These are phyloP conservation scores for Backusella psychrophila DNA, from an alignment of 192 early-diverging fungal genomes.

Conservation along the genomic window DNA sequence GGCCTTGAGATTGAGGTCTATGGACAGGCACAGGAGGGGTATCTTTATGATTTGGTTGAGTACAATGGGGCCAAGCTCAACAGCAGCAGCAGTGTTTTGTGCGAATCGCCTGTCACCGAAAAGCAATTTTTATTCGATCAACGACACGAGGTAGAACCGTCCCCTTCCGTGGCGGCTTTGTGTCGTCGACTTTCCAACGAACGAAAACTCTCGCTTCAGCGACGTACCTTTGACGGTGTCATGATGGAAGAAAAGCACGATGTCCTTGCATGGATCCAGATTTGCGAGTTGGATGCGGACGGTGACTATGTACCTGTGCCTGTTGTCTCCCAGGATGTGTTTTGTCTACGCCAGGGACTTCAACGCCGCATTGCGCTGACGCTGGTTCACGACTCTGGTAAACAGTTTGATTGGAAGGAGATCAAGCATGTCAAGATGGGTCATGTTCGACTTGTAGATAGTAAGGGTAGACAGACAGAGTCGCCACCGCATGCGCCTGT, in stretches of 20 bases:
- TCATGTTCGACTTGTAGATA: constrained; percentile 48
- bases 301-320: constrained; percentile 64
- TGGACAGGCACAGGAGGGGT: constrained; percentile 35
- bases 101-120: background rate
- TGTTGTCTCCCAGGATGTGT: constrained; percentile 48
- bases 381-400: constrained; percentile 63
- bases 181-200: background rate
- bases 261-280: constrained; percentile 59
- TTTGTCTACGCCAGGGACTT: constrained; percentile 72
- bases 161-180: background rate
- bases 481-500: constrained; percentile 41
- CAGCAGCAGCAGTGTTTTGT: background rate
- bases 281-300: constrained; percentile 60
- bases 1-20: constrained; percentile 47
- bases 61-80: background rate
- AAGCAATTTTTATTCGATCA: background rate
- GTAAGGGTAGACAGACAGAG: constrained; percentile 52
- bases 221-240: constrained; percentile 50
- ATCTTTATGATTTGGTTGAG: constrained; percentile 28
- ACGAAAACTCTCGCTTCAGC: background rate
- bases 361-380: constrained; percentile 69
- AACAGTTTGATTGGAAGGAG: constrained; percentile 52
- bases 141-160: background rate
- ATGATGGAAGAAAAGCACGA: constrained; percentile 68
- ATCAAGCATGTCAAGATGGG: constrained; percentile 45